Evolutionary conservation across 192 early-diverging fungal species (phyloP).

Genomic region (Spizellomyces sp.): DNA sequence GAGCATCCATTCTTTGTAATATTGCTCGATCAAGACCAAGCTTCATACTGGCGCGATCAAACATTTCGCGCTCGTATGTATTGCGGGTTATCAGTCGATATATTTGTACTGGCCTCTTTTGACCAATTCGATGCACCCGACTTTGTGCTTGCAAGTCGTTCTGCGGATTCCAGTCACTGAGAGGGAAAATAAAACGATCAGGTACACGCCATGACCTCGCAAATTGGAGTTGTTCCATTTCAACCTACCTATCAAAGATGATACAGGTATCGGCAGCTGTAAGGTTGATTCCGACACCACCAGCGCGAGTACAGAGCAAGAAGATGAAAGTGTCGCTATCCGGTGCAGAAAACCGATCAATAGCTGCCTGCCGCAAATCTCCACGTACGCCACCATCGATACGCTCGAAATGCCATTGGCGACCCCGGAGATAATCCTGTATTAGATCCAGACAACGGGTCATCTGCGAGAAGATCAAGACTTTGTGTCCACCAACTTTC

Average conservation of each 20-base stretch:
- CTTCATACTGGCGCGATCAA: constrained; percentile 86
- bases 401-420: constrained; percentile 73
- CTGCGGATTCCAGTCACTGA: constrained; percentile 85
- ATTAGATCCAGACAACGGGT: constrained; percentile 79
- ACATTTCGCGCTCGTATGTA: constrained; percentile 89
- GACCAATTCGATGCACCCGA: constrained; percentile 85
- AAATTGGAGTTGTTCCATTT: constrained; percentile 1
- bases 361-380: constrained; percentile 79
- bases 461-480: constrained; percentile 89
- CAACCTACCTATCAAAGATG: constrained; percentile 66
- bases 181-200: not conserved
- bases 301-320: constrained; percentile 81
- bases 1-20: constrained; percentile 71
- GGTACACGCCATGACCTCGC: constrained; percentile 5
- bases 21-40: constrained; percentile 80
- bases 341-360: constrained; percentile 78
- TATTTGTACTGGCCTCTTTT: constrained; percentile 82
- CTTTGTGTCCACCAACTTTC: constrained; percentile 76
- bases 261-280: constrained; percentile 86
- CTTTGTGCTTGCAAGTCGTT: constrained; percentile 86
- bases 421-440: constrained; percentile 77
- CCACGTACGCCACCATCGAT: constrained; percentile 81
- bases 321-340: constrained; percentile 81
- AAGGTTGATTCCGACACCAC: constrained; percentile 87
- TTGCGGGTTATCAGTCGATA: constrained; percentile 73